These are phyloP conservation scores for Aspergillus indologenus DNA, from an alignment of 495 filamentous ascomycete species.

Conservation along the genomic window DNA sequence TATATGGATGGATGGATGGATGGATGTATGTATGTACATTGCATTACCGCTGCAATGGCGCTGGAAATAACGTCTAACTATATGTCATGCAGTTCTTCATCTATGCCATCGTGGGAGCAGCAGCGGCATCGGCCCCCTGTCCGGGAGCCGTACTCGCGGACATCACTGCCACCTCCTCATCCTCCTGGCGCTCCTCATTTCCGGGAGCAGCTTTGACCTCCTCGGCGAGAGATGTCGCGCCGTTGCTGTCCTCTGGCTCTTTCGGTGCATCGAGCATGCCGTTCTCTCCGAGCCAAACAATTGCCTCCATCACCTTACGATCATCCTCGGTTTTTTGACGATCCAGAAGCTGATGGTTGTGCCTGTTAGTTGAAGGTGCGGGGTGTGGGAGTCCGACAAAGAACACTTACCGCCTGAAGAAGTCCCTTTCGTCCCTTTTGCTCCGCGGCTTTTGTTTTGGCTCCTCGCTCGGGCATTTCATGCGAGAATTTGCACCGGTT, in stretches of 20 bases:
- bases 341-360: constrained; percentile 39
- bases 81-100: neutral
- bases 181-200: neutral
- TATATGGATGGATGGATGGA: no score
- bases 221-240: neutral
- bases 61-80: neutral
- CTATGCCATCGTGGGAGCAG: neutral
- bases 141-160: neutral
- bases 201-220: neutral
- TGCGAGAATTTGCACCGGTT: constrained; percentile 47
- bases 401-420: constrained; percentile 48
- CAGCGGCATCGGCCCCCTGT: constrained; percentile 6
- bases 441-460: constrained; percentile 31
- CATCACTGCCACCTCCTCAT: neutral
- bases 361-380: constrained; percentile 17
- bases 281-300: constrained; percentile 43
- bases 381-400: neutral
- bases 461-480: constrained; percentile 31
- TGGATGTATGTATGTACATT: neutral
- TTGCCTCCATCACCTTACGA: constrained; percentile 43
- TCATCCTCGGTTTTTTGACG: constrained; percentile 46
- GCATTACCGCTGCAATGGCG: neutral
- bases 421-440: constrained; percentile 45
- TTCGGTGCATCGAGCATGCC: constrained; percentile 21
- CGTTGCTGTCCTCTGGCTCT: constrained; percentile 1